Percentiles rank a stretch among this genome's conserved stretches.
Conservation (phyloP, 2,329 filamentous ascomycete genomes). For the Lecanicillium sp. region DNA sequence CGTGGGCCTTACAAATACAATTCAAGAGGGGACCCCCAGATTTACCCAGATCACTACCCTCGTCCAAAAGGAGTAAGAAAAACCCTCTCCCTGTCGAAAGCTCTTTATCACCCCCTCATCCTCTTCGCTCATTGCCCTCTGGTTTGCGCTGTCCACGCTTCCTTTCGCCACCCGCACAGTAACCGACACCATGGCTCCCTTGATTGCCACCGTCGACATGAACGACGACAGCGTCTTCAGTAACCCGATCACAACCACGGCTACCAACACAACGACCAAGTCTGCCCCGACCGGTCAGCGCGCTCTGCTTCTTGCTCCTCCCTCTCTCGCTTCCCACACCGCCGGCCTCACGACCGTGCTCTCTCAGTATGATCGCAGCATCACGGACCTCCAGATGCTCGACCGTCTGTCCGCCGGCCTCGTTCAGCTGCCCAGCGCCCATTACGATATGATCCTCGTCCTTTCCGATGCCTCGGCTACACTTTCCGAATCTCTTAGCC, state of each 20-base stretch:
- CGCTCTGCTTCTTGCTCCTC: slow-evolving; percentile 82
- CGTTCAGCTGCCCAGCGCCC: slow-evolving; percentile 65
- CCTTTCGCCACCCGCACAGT: not conserved
- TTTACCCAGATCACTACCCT: not conserved
- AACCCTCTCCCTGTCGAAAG: not conserved
- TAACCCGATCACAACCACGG: not conserved
- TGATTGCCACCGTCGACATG: slow-evolving; percentile 48
- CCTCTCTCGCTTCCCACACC: slow-evolving; percentile 81
- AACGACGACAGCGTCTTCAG: slow-evolving; percentile 44
- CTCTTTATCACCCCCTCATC: not conserved
- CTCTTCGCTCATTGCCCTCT: not conserved
- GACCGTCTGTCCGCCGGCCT: slow-evolving; percentile 82
- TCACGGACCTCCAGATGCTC: slow-evolving; percentile 94
- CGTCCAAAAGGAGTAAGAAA: not conserved
- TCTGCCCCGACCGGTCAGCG: slow-evolving; percentile 35
- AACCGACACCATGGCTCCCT: slow-evolving; percentile 41
- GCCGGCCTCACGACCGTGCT: slow-evolving; percentile 68
- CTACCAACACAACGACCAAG: not conserved
- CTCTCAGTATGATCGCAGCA: slow-evolving; percentile 63
- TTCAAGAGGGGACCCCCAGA: slow-evolving; percentile 7
- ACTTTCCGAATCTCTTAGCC: slow-evolving; percentile 53
- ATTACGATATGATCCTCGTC: slow-evolving; percentile 81
- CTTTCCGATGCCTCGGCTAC: slow-evolving; percentile 68
- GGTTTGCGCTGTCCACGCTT: no score
- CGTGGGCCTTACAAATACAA: slow-evolving; percentile 13